phyloP scores from a whole-genome alignment of 176 grass and related monocot genomes.

The Zoysia pacifica region DNA sequence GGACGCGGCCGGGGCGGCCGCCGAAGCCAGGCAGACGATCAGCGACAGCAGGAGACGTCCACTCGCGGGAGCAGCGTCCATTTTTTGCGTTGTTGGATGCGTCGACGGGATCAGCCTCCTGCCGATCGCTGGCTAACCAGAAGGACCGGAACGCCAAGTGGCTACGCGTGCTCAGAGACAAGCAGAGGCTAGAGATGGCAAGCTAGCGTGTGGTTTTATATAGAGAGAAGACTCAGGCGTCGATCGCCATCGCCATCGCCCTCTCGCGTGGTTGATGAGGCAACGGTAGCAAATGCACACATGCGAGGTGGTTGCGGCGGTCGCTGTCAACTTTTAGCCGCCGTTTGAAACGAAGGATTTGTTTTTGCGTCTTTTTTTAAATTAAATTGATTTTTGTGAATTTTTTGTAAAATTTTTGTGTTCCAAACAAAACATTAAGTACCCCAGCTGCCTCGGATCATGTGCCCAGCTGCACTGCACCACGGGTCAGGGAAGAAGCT shows the following conservation, averaged over 20 bases:
- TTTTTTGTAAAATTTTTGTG: too few species aligned
- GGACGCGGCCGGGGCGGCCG: conserved; percentile 24
- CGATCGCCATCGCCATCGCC: neutral
- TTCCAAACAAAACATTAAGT: too few species aligned
- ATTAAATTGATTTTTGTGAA: too few species aligned
- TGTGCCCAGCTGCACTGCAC: conserved; percentile 24
- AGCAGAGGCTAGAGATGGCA: neutral
- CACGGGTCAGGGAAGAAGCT: neutral
- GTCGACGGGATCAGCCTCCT: too few species aligned
- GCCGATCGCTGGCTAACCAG: neutral
- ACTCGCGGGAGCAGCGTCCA: conserved; percentile 17
- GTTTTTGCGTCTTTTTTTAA: too few species aligned
- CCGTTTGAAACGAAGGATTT: too few species aligned
- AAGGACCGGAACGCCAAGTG: neutral
- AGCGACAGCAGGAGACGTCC: conserved; percentile 7
- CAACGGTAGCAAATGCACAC: conserved; percentile 40
- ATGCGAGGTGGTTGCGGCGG: conserved; percentile 44
- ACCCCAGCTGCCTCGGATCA: conserved; percentile 37
- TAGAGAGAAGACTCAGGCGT: neutral
- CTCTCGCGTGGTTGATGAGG: neutral
- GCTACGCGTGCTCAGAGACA: neutral
- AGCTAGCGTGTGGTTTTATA: conserved; percentile 16
- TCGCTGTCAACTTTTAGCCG: neutral
- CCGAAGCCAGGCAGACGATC: conserved; percentile 19
- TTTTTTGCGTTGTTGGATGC: neutral